Evolutionary conservation across 2,329 filamentous ascomycete genomes (phyloP), one percentile per base, ranked within the genome.

Genomic region (Coleophoma cylindrospora): DNA sequence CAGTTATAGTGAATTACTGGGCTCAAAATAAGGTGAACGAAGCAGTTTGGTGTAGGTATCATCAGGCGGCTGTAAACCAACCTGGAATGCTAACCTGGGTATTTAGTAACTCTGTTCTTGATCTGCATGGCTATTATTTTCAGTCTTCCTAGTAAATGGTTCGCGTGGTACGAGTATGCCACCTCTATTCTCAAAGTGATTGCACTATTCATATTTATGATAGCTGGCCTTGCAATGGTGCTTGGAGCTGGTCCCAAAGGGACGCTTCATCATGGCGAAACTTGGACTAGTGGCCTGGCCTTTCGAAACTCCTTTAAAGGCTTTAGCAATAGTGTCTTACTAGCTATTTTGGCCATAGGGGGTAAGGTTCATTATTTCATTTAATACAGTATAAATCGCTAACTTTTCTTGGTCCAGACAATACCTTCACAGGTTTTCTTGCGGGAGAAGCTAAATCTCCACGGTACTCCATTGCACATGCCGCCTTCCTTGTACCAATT

Each of bases 301-400:
- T 69, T 70, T 45, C 58, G 62, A 10, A 69, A 69, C 46, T 64
- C 66, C 3, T 70, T 68, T 43, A 54, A 65, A 60, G 66, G 65
- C 0, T 67, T 68, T 38, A 55, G 52, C 4, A 65, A 62, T n/a
- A 58, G 58, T 21, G 45, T 45, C 1, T 27, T 58, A 17, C 46
- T 54, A n/a, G 52, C 45, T 3, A 54, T 55, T 11, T 52, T 54
- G 49, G 56, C 53, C 8, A 52, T 57, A 11, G 54, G 54, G 27
- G 38, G 38, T 40, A 17, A 19, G 14, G 19, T 19, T 19, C 21
- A n/a, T 40, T 11, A 17, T 9, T 9, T 19, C 11, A 15, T 7
- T 9, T 40, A 19, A 17, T 9, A 4, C 10, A 15, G 12, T 14
- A 19, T 40, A 8, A 40, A 14, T 19, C 15, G 38, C 21, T 17